Evolutionary conservation across 1,284 basidiomycete species (phyloP).

Genomic region (Papiliotrema terrestris): DNA sequence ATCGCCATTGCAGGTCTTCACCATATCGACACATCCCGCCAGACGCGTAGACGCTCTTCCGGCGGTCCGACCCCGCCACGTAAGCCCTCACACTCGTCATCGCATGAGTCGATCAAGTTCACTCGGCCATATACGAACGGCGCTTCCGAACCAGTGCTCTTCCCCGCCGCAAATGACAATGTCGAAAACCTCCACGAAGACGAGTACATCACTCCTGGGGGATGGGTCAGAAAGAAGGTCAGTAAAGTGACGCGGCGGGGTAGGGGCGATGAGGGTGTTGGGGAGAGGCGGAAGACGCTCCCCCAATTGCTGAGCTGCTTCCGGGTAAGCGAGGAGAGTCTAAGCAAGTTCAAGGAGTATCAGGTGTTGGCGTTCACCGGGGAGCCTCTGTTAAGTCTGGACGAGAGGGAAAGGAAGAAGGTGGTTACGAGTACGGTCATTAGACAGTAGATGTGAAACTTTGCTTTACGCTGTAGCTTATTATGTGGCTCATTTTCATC

Average conservation of each 20-base stretch:
- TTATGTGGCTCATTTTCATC: too few relatives aligned
- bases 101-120: slow-evolving; percentile 25
- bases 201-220: slow-evolving; percentile 33
- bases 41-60: neutral
- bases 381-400: slow-evolving; percentile 46
- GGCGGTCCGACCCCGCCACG: neutral
- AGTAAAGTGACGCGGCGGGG: slow-evolving; percentile 1
- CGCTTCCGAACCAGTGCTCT: slow-evolving; percentile 12
- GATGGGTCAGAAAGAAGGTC: slow-evolving; percentile 42
- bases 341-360: slow-evolving; percentile 51
- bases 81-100: slow-evolving; percentile 9
- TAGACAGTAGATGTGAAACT: neutral
- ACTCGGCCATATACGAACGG: slow-evolving; percentile 29
- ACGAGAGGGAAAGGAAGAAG: slow-evolving; percentile 54
- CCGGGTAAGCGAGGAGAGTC: slow-evolving; percentile 51
- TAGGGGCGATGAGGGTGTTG: neutral
- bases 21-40: slow-evolving; percentile 8
- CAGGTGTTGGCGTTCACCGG: slow-evolving; percentile 45
- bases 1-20: slow-evolving; percentile 41
- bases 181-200: slow-evolving; percentile 17
- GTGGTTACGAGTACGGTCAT: slow-evolving; percentile 53
- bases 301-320: slow-evolving; percentile 53
- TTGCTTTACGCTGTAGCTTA: too few relatives aligned
- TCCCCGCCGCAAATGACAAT: neutral
- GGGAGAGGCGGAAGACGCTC: slow-evolving; percentile 31